Percentiles rank a stretch among this genome's conserved stretches.
These are phyloP conservation scores for Paraglomus brasilianum DNA, from an alignment of 192 early-diverging fungal species.

Conservation along the genomic window DNA sequence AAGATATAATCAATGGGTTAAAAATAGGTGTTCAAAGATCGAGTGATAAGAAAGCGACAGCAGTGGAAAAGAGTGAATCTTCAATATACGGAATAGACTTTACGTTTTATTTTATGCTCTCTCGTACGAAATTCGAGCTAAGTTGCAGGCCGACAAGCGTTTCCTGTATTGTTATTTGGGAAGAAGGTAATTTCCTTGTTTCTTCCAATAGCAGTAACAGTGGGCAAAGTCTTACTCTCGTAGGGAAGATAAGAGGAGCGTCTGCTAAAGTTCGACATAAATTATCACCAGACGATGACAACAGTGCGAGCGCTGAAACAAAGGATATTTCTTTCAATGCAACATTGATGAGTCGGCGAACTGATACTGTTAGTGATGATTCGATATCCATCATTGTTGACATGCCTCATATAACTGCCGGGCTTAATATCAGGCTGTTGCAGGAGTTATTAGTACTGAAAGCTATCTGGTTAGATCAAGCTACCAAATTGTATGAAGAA, in stretches of 20 bases:
- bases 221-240: constrained; percentile 50
- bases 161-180: constrained; percentile 61
- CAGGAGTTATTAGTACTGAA: constrained; percentile 73
- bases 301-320: constrained; percentile 61
- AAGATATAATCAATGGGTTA: constrained; percentile 62
- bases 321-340: constrained; percentile 62
- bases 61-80: constrained; percentile 33
- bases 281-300: constrained; percentile 70
- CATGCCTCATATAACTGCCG: constrained; percentile 50
- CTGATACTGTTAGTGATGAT: constrained; percentile 48
- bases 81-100: constrained; percentile 44
- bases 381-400: constrained; percentile 57
- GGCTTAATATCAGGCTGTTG: constrained; percentile 67
- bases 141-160: constrained; percentile 75
- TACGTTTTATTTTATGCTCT: constrained; percentile 59
- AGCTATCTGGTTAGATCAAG: constrained; percentile 64
- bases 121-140: constrained; percentile 65
- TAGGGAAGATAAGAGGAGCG: constrained; percentile 56
- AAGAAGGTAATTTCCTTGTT: constrained; percentile 67
- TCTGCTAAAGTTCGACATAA: constrained; percentile 65
- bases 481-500: constrained; percentile 42
- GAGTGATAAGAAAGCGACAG: constrained; percentile 33
- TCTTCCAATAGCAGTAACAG: constrained; percentile 42
- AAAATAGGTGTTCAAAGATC: constrained; percentile 56
- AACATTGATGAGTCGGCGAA: constrained; percentile 53